Evolutionary conservation across 2,329 filamentous ascomycete species (phyloP), one percentile per base, ranked within the genome.

Genomic region (Fusarium lyarnte): DNA sequence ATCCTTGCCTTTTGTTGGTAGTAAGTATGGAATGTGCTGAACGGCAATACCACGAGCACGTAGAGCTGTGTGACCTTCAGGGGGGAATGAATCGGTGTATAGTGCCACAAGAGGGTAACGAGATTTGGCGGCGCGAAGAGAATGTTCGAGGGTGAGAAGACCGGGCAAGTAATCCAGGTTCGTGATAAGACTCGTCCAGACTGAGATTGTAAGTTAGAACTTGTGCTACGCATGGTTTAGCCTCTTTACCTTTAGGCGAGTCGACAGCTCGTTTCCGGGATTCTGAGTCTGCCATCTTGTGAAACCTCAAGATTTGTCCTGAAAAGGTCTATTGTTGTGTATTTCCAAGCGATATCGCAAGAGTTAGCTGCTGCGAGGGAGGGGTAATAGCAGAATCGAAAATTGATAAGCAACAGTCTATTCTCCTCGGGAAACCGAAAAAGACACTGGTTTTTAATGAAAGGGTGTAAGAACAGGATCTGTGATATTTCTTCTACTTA

Each of bases 111-210:
- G 89, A 6, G 94, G 94, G 80, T 96, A 97, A 58, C 87, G 87
- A 19, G 92, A 91, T 25, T 84, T 81, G 63, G 86, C 84, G 73
- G 87, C 86, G 77, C 90, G 90, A 75, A 97, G 89, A 47, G 92
- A 93, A 82, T 93, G 89, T 79, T 94, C 88, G 69, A 97, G 91
- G 3, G 93, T 94, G 60, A 97, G 86, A 55, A 97, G 91, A 51
- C 94, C 94, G 10, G 92, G 88, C 68, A 97, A 90, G 82, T 97
- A 97, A 76, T 87, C 87, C 53, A 89, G 90, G 83, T 96, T 97
- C 66, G 94, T 97, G 79, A 97, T 94, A 74, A 97, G 87, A 16
- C 91, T 93, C 33, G 93, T 94, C 94, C 94, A 97, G 79, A 96
- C 94, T 93, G 80, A 39, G 25, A 55, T 25, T 27, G n/a, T 36